Base-by-base conservation (phyloP, 148 eudicot species). In the Talinum fruticosum region DNA sequence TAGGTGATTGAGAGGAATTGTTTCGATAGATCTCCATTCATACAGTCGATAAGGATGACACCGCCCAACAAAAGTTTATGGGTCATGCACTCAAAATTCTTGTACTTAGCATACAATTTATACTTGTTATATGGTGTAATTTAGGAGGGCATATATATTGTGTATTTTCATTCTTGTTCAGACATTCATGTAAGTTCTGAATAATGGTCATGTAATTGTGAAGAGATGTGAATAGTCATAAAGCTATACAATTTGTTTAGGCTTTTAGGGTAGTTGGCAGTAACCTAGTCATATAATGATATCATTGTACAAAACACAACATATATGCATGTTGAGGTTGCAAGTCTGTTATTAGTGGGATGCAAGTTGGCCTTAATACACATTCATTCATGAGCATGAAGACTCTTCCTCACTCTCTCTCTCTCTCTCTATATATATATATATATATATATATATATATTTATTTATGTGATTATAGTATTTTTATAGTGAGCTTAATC, bases 121-220 rank as follows among this genome's bases (percentile, higher is more conserved):
- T 62, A 74, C 78, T 69, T 49, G 59, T 59, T 69, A 66, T 65
- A 72, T 76, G 68, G 33, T 72, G 49, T 79, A 79, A 72, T 66
- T 44, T 71, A 64, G 65, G 34, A 65, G 65, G 57, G 2, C 23
- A 1, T 32, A 51, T 53, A 38, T 74, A 67, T 54, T 36, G 26
- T 66, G 51, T 36, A 35, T 24, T 71, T 54, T 47, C 19, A 79
- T 69, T 74, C 67, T 73, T 78, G 82, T 51, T 70, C 76, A 76
- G 45, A 75, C 69, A 44, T 72, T 62, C 66, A 72, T 75, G 85
- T 71, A 83, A 82, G 82, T 70, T 79, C 33, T 38, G 18, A 79
- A 83, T 79, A 82, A 83, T 83, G 76, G 72, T 83, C 76, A 70
- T 83, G 82, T 79, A 83, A 83, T 83, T 83, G 85, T 80, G 75